Evolutionary conservation across 2,329 filamentous ascomycete genomes (phyloP).

Genomic region (Scedosporium dehoogii): DNA sequence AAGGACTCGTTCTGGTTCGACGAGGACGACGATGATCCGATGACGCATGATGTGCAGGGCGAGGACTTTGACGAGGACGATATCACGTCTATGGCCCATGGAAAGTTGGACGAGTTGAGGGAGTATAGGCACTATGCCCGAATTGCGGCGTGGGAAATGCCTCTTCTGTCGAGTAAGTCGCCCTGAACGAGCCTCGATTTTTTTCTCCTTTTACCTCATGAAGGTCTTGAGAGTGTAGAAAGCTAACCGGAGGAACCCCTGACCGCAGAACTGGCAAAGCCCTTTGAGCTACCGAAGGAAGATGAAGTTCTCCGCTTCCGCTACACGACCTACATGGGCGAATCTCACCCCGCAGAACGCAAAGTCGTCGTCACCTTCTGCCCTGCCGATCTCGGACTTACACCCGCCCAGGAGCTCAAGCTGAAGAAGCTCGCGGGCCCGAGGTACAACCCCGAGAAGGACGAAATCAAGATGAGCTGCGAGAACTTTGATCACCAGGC

Average conservation of each 20-base stretch:
- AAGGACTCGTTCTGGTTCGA: conserved; percentile 37
- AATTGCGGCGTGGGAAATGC: conserved; percentile 91
- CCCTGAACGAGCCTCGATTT: conserved; percentile 50
- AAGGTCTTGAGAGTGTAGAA: background rate
- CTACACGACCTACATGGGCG: conserved; percentile 94
- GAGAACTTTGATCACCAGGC: conserved; percentile 82
- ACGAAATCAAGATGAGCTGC: conserved; percentile 79
- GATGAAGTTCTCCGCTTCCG: conserved; percentile 78
- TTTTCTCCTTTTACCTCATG: background rate
- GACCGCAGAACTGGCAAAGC: conserved; percentile 64
- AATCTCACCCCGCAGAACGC: conserved; percentile 78
- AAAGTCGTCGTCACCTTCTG: conserved; percentile 94
- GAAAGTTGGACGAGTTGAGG: conserved; percentile 76
- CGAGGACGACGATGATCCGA: conserved; percentile 35
- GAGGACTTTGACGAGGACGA: conserved; percentile 70
- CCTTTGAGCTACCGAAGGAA: conserved; percentile 61
- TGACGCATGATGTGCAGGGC: conserved; percentile 42
- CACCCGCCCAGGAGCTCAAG: conserved; percentile 60
- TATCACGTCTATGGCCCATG: conserved; percentile 73
- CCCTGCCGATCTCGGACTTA: conserved; percentile 62
- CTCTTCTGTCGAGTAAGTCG: conserved; percentile 72
- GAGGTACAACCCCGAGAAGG: conserved; percentile 77
- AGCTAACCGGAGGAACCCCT: background rate
- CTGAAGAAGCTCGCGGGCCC: conserved; percentile 78
- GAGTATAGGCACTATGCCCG: conserved; percentile 84